phyloP scores from a whole-genome alignment of 1,139 yeast species.

The Zygosaccharomyces pseudobailii region DNA sequence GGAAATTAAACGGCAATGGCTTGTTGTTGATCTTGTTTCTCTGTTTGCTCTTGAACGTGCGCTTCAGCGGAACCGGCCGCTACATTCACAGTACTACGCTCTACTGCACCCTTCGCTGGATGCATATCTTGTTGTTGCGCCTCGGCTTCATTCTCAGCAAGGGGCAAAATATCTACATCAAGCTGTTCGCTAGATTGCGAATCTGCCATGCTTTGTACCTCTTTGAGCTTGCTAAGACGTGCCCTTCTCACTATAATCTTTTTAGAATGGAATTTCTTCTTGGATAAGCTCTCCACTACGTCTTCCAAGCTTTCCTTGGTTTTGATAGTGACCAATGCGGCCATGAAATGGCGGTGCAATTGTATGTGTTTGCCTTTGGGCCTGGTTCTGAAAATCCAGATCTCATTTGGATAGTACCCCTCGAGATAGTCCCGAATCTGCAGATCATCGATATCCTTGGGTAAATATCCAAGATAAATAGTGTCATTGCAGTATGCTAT shows the following conservation, averaged over 20 bases:
- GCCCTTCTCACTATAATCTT: constrained; percentile 41
- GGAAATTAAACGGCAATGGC: background rate
- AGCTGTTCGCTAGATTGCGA: constrained; percentile 11
- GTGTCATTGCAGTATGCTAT: constrained; percentile 43
- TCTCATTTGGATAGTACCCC: constrained; percentile 44
- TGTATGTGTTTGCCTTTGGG: constrained; percentile 28
- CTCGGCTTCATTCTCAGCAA: background rate
- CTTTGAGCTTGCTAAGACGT: constrained; percentile 39
- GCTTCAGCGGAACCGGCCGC: background rate
- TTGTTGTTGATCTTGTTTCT: background rate
- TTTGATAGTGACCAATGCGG: constrained; percentile 53
- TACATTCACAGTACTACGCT: background rate
- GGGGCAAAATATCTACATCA: constrained; percentile 1
- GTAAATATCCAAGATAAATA: constrained; percentile 47
- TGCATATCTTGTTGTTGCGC: background rate
- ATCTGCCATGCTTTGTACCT: constrained; percentile 39
- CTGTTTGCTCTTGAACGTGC: background rate
- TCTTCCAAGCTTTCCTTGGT: constrained; percentile 41
- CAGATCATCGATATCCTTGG: constrained; percentile 39
- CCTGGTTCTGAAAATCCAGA: constrained; percentile 43
- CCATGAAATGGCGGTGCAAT: constrained; percentile 36
- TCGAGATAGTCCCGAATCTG: constrained; percentile 43
- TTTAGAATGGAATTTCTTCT: constrained; percentile 35
- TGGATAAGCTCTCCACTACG: constrained; percentile 42
- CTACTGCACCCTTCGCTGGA: too few species aligned